Base-by-base conservation (phyloP, 2,329 filamentous ascomycete species). In the Claviceps humidiphila region DNA sequence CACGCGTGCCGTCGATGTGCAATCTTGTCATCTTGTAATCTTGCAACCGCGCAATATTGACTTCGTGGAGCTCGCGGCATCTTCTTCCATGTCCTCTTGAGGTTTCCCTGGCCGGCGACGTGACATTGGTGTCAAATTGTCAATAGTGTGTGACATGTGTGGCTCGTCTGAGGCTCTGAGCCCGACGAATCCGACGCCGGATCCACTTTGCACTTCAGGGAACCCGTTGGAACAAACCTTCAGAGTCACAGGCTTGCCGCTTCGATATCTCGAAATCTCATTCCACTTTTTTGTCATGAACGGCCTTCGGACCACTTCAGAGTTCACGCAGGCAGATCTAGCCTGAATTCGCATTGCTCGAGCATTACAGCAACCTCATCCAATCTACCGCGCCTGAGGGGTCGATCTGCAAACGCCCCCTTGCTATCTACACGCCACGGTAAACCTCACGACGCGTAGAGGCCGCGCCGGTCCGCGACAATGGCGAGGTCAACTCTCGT, bases 191-290 rank as follows among this genome's bases (percentile, higher is more conserved):
- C 49, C 49, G 34, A 20, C 41, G 42, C 22, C 22, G 22, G 49
- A 40, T 37, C 49, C 49, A 47, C 49, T 51, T 51, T 51, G 37
- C 34, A 51, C 49, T 38, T 41, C 42, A 22, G 22, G 41, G n/a
- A 51, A 24, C 17, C 26, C 42, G 42, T 20, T 42, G n/a, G 2
- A 20, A 20, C 17, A 2, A 42, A 24, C 24, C 40, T 41, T 22
- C 16, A 41, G 6, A 14, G 3, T n/a, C 39, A 9, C n/a, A 11
- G 41, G 9, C 41, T 22, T 22, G 22, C 22, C 22, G 22, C 22
- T 42, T 43, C 9, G 41, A 43, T 14, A 40, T 41, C 37, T 40
- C 47, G 20, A 49, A 9, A 26, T 49, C 37, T 41, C 22, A 49
- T 43, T 24, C 37, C 48, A 30, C 26, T 11, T 41, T 30, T 30